Conservation (phyloP, 306 rosid genomes). For the Benincasa hispida region DNA sequence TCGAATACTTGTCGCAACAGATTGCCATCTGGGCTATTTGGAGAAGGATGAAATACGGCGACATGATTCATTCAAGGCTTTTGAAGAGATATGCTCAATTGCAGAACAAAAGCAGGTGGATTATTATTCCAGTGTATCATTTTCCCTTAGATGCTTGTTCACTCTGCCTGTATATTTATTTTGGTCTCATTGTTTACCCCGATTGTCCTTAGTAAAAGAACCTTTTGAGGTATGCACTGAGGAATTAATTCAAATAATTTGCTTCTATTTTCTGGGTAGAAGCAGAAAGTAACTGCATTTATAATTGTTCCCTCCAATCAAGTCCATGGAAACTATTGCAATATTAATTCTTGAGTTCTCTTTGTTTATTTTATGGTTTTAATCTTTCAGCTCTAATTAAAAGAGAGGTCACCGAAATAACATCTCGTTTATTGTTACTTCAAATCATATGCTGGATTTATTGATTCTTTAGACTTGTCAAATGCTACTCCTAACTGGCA, state of each 20-base stretch:
- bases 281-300: background rate
- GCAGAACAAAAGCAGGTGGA: conserved; percentile 50
- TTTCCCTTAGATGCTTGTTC: background rate
- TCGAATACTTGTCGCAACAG: conserved; percentile 84
- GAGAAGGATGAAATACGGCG: conserved; percentile 95
- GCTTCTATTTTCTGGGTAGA: background rate
- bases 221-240: background rate
- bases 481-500: background rate
- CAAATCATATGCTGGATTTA: background rate
- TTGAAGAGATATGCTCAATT: conserved; percentile 83
- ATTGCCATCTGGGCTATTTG: conserved; percentile 91
- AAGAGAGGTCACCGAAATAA: background rate
- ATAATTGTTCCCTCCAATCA: background rate
- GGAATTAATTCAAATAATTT: background rate
- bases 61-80: conserved; percentile 83
- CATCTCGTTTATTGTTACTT: background rate
- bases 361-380: background rate
- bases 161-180: background rate
- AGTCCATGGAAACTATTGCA: background rate
- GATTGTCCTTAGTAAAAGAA: background rate
- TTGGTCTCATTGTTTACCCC: background rate
- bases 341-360: background rate
- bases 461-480: background rate
- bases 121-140: background rate
- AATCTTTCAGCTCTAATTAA: background rate